Conservation (phyloP, 2,329 filamentous ascomycete species). For the Penicillium brevicompactum region DNA sequence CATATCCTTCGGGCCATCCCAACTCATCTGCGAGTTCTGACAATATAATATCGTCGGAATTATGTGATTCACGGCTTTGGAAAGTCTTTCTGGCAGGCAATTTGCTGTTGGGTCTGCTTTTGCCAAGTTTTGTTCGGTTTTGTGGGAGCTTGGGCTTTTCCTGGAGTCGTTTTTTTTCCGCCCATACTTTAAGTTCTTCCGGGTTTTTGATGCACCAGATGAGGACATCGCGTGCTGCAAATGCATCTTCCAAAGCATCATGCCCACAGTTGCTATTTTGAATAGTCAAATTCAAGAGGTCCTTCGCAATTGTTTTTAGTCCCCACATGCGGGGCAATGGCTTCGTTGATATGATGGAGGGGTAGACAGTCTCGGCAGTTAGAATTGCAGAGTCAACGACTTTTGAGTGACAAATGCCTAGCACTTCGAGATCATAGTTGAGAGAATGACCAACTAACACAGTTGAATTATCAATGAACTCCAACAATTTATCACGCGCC, state of each 20-base stretch:
- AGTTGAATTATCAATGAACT: conserved; percentile 5
- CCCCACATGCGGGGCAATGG: conserved; percentile 3
- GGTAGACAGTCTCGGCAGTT: conserved; percentile 4
- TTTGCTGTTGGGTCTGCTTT: not conserved
- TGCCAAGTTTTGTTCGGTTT: not conserved
- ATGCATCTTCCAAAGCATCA: conserved; percentile 9
- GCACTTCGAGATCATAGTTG: conserved; percentile 9
- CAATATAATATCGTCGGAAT: not conserved
- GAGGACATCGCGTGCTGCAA: conserved; percentile 6
- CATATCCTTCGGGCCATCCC: conserved; percentile 7
- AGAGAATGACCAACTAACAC: conserved; percentile 11
- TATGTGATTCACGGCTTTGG: not conserved
- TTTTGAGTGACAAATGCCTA: conserved; percentile 8
- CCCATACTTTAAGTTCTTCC: conserved; percentile 7
- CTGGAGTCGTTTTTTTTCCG: not conserved
- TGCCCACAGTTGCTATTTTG: conserved; percentile 1
- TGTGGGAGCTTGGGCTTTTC: not conserved
- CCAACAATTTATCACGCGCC: conserved; percentile 8
- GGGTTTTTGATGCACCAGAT: conserved; percentile 13
- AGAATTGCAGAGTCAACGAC: conserved; percentile 7
- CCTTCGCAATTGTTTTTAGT: conserved; percentile 8
- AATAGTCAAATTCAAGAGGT: conserved; percentile 4
- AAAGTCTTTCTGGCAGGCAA: not conserved
- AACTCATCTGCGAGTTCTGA: conserved; percentile 1
- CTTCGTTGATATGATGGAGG: conserved; percentile 1